A percentile compares a stretch with the other conserved stretches of the same genome.
phyloP scores from a whole-genome alignment of 495 filamentous ascomycete genomes.

The Trichocladium antarcticum region DNA sequence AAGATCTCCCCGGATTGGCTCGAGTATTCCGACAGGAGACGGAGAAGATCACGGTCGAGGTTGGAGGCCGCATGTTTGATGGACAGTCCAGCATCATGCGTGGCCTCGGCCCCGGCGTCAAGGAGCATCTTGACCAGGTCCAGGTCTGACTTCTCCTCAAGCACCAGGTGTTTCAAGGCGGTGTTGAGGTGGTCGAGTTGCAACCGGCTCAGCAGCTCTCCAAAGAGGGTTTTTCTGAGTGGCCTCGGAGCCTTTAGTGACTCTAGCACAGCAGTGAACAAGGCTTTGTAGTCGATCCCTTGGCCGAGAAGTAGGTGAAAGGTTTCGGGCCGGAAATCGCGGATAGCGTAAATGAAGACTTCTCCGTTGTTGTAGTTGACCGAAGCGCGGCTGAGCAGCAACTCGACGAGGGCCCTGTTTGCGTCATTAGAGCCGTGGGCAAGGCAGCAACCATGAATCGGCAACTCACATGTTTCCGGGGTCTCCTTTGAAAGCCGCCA shows the following conservation, averaged over 20 bases:
- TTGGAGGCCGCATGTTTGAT: slow-evolving; percentile 24
- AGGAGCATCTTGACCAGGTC: slow-evolving; percentile 16
- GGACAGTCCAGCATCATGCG: slow-evolving; percentile 20
- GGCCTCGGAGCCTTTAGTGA: slow-evolving; percentile 11
- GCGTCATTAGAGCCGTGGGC: not conserved
- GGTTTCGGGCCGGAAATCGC: slow-evolving; percentile 14
- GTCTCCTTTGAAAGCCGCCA: slow-evolving; percentile 24
- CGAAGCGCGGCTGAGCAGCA: slow-evolving; percentile 17
- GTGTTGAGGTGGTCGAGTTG: slow-evolving; percentile 23
- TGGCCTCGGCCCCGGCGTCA: slow-evolving; percentile 19
- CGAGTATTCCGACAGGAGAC: slow-evolving; percentile 13
- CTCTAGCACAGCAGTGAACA: slow-evolving; percentile 20
- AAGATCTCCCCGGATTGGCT: slow-evolving; percentile 11
- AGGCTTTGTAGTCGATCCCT: slow-evolving; percentile 16
- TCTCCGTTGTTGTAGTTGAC: slow-evolving; percentile 28
- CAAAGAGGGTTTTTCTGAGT: slow-evolving; percentile 11
- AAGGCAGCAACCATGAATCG: not conserved
- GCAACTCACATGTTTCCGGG: slow-evolving; percentile 17
- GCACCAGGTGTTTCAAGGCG: slow-evolving; percentile 18
- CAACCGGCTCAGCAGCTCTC: slow-evolving; percentile 11
- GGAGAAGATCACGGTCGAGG: slow-evolving; percentile 15
- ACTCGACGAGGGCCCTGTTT: slow-evolving; percentile 7
- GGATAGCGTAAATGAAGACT: slow-evolving; percentile 22
- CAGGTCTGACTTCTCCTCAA: slow-evolving; percentile 18
- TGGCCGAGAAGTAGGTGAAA: slow-evolving; percentile 24